phyloP scores from a whole-genome alignment of 371 early-diverging fungal genomes.

The Umbelopsis sp. region DNA sequence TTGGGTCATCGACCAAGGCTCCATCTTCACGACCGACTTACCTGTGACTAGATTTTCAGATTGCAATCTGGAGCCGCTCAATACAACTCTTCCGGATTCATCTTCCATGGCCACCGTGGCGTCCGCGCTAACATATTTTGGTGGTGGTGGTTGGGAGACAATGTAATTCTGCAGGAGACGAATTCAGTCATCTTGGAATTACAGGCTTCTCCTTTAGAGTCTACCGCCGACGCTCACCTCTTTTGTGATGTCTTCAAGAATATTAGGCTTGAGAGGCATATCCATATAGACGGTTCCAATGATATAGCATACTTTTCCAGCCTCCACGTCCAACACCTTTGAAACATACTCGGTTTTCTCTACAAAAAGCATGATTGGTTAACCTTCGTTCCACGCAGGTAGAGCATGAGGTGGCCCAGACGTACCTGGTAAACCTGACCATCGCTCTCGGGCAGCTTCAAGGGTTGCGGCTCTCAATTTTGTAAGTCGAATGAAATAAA shows the following conservation, averaged over 20 bases:
- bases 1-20: background rate
- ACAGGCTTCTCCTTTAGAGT: background rate
- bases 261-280: slow-evolving; percentile 84
- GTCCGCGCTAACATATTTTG: slow-evolving; percentile 65
- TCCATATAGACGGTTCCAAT: slow-evolving; percentile 89
- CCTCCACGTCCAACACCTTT: slow-evolving; percentile 72
- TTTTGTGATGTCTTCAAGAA: slow-evolving; percentile 79
- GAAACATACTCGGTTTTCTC: slow-evolving; percentile 52
- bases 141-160: slow-evolving; percentile 60
- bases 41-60: slow-evolving; percentile 69
- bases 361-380: slow-evolving; percentile 1
- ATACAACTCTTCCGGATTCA: slow-evolving; percentile 86
- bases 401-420: no score
- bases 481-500: slow-evolving; percentile 80
- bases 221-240: slow-evolving; percentile 53
- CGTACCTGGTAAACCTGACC: slow-evolving; percentile 50
- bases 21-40: slow-evolving; percentile 20
- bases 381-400: no score
- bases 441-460: slow-evolving; percentile 51
- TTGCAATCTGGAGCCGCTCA: slow-evolving; percentile 58
- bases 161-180: slow-evolving; percentile 57
- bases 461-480: slow-evolving; percentile 62
- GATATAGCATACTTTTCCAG: slow-evolving; percentile 67
- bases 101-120: slow-evolving; percentile 84
- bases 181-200: background rate